These are phyloP conservation scores for Candida chauliodis DNA, from an alignment of 805 yeast species.

Conservation along the genomic window DNA sequence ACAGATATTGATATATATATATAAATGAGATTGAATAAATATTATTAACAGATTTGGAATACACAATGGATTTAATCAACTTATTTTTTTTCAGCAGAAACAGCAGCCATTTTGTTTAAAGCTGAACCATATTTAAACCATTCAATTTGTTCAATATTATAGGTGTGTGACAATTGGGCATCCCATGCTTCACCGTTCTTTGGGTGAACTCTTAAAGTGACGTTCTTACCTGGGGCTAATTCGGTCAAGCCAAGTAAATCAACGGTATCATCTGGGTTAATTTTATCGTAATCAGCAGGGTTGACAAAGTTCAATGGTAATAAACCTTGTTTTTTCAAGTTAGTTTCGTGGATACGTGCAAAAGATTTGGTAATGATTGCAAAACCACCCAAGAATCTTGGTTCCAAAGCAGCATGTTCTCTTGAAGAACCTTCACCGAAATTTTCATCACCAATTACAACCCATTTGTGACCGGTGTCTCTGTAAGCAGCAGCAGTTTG, in stretches of 20 bases:
- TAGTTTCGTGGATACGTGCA: conserved; percentile 99
- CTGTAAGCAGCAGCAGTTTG: conserved; percentile 95
- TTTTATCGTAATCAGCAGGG: conserved; percentile 89
- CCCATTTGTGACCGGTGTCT: conserved; percentile 90
- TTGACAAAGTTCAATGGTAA: conserved; percentile 93
- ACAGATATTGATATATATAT: no score
- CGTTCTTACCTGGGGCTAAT: conserved; percentile 89
- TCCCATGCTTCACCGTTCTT: conserved; percentile 80
- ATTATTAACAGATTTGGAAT: conserved; percentile 1
- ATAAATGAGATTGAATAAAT: no score
- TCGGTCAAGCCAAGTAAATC: conserved; percentile 81
- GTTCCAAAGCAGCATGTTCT: conserved; percentile 99
- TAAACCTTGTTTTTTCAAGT: conserved; percentile 99
- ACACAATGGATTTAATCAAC: not conserved
- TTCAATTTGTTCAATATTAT: conserved; percentile 93
- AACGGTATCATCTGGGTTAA: conserved; percentile 84
- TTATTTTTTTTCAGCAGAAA: conserved; percentile 6
- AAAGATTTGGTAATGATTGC: conserved; percentile 97
- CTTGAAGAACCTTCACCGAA: conserved; percentile 99
- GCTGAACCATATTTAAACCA: conserved; percentile 99
- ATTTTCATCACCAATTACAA: conserved; percentile 97
- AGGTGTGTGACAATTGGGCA: conserved; percentile 91
- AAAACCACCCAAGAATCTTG: conserved; percentile 97
- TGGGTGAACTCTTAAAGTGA: conserved; percentile 73
- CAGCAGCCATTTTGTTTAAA: conserved; percentile 48